Conservation (phyloP, 2,329 filamentous ascomycete genomes). For the Colletotrichum sp. region DNA sequence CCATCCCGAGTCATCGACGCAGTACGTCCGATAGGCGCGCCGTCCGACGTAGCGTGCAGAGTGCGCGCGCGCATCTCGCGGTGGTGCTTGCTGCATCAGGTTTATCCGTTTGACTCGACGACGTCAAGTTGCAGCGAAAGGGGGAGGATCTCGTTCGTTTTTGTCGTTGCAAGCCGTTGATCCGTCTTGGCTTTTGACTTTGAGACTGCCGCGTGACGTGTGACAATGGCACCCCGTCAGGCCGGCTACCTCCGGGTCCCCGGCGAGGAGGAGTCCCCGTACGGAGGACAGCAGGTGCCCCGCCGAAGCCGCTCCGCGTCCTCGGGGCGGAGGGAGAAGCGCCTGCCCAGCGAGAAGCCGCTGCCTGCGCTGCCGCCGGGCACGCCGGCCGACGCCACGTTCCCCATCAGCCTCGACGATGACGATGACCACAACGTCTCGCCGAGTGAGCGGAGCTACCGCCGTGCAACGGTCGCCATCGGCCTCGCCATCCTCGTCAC, state of each 20-base stretch:
- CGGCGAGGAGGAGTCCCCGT: constrained; percentile 4
- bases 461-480: constrained; percentile 3
- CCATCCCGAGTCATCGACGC: neutral
- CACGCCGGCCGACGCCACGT: neutral
- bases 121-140: neutral
- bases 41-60: neutral
- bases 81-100: neutral
- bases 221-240: constrained; percentile 10
- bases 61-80: neutral
- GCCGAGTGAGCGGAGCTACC: neutral
- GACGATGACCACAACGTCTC: neutral
- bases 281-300: neutral
- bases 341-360: constrained; percentile 21
- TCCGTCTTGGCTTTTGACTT: neutral
- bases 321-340: constrained; percentile 20
- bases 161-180: neutral
- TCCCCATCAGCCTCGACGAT: neutral
- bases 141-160: neutral
- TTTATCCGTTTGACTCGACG: neutral
- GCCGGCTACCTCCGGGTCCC: constrained; percentile 18
- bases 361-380: constrained; percentile 20
- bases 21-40: neutral
- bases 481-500: constrained; percentile 29
- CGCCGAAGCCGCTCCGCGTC: constrained; percentile 11
- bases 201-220: neutral